Evolutionary conservation across 148 eudicot species (phyloP).

Genomic region (Heliamphora exappendiculata): DNA sequence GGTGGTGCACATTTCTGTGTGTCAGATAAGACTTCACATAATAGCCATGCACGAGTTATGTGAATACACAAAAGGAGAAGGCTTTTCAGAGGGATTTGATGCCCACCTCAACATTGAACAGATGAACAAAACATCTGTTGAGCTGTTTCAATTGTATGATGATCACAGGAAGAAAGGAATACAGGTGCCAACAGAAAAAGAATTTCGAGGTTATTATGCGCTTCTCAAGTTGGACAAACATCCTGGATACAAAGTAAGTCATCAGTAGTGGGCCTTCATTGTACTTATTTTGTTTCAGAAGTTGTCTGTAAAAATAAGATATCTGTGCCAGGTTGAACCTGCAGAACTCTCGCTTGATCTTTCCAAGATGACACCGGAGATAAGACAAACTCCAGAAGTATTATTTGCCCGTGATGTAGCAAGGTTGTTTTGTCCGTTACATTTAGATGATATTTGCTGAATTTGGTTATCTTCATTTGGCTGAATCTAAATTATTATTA

Average conservation of each 20-base stretch:
- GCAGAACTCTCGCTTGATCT: conserved; percentile 98
- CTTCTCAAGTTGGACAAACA: conserved; percentile 95
- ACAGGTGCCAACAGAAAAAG: conserved; percentile 68
- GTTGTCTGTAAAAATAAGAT: conserved; percentile 23
- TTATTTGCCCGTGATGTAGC: conserved; percentile 93
- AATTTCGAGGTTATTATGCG: conserved; percentile 97
- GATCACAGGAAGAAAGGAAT: conserved; percentile 91
- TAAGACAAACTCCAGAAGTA: conserved; percentile 84
- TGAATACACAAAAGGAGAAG: conserved; percentile 91
- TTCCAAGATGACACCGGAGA: conserved; percentile 86
- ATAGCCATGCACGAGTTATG: conserved; percentile 96
- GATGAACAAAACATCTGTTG: conserved; percentile 99
- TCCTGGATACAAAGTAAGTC: conserved; percentile 94
- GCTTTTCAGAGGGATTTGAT: conserved; percentile 94
- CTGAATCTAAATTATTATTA: conserved; percentile 21
- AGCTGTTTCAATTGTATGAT: conserved; percentile 87
- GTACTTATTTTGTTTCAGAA: not conserved
- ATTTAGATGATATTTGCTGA: conserved; percentile 7
- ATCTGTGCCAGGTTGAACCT: conserved; percentile 80
- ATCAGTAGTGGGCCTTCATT: conserved; percentile 10
- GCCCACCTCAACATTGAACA: conserved; percentile 98
- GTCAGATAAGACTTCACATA: conserved; percentile 94
- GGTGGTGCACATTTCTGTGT: conserved; percentile 14
- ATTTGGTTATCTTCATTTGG: conserved; percentile 1
- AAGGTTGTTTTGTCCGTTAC: conserved; percentile 41